Evolutionary conservation across 139 green algal genomes (phyloP), one percentile per base, ranked within the genome.

Genomic region (Chlamydomonas sp.): DNA sequence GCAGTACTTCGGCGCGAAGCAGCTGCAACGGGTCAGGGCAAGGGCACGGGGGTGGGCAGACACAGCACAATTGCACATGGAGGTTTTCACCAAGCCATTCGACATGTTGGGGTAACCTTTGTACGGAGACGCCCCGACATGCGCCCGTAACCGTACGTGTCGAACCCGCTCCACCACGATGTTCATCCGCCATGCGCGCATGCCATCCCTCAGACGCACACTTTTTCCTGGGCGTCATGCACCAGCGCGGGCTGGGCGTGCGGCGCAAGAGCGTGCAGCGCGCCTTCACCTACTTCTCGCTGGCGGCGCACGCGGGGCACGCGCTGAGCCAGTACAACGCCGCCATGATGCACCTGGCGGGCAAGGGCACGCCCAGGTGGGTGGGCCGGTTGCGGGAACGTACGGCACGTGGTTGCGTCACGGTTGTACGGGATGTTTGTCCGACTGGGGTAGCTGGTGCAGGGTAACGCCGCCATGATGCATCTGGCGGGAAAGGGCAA

Each of bases 271-370:
- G 79, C 68, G 73, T 86, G 58, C 85, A 90, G 83, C 80, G 84
- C 18, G 90, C 87, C 14, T 91, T 90, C 79, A 74, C 82, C 1
- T 88, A 92, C 87, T 90, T 92, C 80, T 82, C 73, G 14, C 7
- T 89, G 58, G 92, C 92, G 2, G 75, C 88, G 1, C 78, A 90
- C 4, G 69, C 75, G 4, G 96, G 96, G 5, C 95, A 99, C 90
- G 20, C 95, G 20, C 92, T 97, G 78, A 96, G 96, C n/a, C 90
- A 94, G 88, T 99, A 99, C 93, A 98, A 99, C 90, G 90, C 97
- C 14, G 98, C 97, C 20, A 95, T 98, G 91, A 95, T 99, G 94
- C 94, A 97, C 67, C 89, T 97, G 68, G 85, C 89, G 4, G 97
- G 96, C 64, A 93, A 93, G 58, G 96, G 95, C 16, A 93, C 93